Evolutionary conservation across 2,329 filamentous ascomycete species (phyloP).

Genomic region (Whalleya microplaca): DNA sequence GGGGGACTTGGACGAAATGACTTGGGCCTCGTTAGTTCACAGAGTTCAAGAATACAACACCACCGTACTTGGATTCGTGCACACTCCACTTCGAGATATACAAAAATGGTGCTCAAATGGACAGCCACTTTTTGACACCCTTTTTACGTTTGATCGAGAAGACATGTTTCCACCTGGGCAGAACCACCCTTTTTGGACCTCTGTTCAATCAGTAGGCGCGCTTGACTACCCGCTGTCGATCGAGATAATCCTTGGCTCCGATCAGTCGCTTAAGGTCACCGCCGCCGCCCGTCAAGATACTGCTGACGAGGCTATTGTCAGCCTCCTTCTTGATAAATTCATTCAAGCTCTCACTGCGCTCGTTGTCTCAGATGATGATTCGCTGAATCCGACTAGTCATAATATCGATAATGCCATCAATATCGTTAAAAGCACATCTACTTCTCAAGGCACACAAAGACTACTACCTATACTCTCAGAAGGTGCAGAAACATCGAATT

Average conservation of each 20-base stretch:
- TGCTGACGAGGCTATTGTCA: slow-evolving; percentile 38
- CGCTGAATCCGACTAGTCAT: neutral
- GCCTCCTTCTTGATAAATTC: slow-evolving; percentile 46
- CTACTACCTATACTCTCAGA: neutral
- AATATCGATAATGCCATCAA: neutral
- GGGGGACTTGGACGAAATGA: slow-evolving; percentile 45
- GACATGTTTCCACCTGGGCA: slow-evolving; percentile 31
- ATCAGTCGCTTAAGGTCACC: slow-evolving; percentile 56
- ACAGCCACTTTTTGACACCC: slow-evolving; percentile 71
- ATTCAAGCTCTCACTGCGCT: slow-evolving; percentile 36
- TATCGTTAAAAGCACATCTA: neutral
- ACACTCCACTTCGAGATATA: slow-evolving; percentile 77
- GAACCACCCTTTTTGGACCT: slow-evolving; percentile 54
- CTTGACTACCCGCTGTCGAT: slow-evolving; percentile 79
- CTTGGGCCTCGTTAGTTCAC: slow-evolving; percentile 63
- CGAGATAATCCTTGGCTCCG: slow-evolving; percentile 63
- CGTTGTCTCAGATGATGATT: slow-evolving; percentile 9
- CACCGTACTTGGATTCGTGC: slow-evolving; percentile 71
- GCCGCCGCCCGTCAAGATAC: slow-evolving; percentile 59
- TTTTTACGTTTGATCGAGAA: slow-evolving; percentile 80
- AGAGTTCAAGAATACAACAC: slow-evolving; percentile 74
- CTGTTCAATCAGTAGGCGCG: slow-evolving; percentile 49
- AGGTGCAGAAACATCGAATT: slow-evolving; percentile 33
- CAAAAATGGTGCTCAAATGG: slow-evolving; percentile 74
- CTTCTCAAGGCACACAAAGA: neutral